Conservation (phyloP, 2,329 filamentous ascomycete species). For the Lasiodiplodia sp. region DNA sequence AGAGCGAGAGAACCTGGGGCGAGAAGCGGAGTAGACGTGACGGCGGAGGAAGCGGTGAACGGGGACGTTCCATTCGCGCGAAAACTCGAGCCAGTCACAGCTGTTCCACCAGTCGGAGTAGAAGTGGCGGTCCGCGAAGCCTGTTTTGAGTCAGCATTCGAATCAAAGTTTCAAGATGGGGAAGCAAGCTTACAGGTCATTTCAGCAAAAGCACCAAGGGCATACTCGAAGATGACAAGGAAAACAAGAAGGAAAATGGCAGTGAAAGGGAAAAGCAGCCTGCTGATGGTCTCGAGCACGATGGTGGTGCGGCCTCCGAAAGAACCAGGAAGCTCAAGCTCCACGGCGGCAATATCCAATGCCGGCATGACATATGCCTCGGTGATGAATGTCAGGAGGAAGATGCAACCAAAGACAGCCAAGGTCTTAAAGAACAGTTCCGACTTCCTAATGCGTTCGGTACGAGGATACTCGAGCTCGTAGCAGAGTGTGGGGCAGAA, state of each 20-base stretch:
- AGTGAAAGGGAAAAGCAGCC: slow-evolving; percentile 97
- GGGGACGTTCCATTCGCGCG: slow-evolving; percentile 95
- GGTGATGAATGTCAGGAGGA: slow-evolving; percentile 86
- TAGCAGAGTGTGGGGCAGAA: slow-evolving; percentile 97
- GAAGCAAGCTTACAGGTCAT: slow-evolving; percentile 67
- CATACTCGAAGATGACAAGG: slow-evolving; percentile 97
- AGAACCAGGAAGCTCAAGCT: slow-evolving; percentile 57
- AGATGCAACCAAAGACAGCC: slow-evolving; percentile 95
- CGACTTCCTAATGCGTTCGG: slow-evolving; percentile 74
- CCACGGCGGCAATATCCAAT: slow-evolving; percentile 72
- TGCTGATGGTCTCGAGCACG: slow-evolving; percentile 86
- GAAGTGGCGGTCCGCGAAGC: slow-evolving; percentile 93
- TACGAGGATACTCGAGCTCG: slow-evolving; percentile 94
- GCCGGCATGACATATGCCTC: slow-evolving; percentile 97
- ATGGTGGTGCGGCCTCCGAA: slow-evolving; percentile 76
- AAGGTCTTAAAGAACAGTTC: slow-evolving; percentile 84
- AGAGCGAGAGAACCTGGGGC: slow-evolving; percentile 75
- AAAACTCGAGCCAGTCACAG: slow-evolving; percentile 94
- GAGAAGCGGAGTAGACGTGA: slow-evolving; percentile 88
- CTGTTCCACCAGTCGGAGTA: slow-evolving; percentile 79
- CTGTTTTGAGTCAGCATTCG: slow-evolving; percentile 35
- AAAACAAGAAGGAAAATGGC: slow-evolving; percentile 94
- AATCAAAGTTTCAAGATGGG: not conserved
- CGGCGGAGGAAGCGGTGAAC: slow-evolving; percentile 94
- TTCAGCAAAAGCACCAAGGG: slow-evolving; percentile 92